Conservation (phyloP, 495 filamentous ascomycete species). For the Astrocystis sublimbata region DNA sequence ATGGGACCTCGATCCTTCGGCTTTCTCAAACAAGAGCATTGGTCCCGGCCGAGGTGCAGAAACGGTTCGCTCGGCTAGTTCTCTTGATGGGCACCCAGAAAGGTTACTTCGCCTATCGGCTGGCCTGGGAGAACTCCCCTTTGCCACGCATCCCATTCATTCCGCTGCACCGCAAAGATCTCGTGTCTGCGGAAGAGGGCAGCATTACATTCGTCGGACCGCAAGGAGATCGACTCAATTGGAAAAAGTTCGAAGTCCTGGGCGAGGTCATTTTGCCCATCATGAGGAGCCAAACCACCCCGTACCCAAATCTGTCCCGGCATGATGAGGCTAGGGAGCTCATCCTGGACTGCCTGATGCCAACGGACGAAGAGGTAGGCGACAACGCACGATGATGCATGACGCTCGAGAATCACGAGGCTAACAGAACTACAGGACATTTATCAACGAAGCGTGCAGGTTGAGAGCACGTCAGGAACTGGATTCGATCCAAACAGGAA, state of each 20-base stretch:
- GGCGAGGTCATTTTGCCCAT: conserved; percentile 88
- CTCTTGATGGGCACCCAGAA: conserved; percentile 91
- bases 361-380: conserved; percentile 61
- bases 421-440: conserved; percentile 52
- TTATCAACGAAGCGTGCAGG: conserved; percentile 59
- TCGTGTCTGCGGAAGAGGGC: conserved; percentile 89
- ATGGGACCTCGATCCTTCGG: conserved; percentile 83
- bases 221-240: conserved; percentile 79
- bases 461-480: conserved; percentile 49
- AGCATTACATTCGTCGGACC: conserved; percentile 83
- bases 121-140: conserved; percentile 95
- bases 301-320: conserved; percentile 69
- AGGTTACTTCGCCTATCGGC: conserved; percentile 88
- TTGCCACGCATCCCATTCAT: conserved; percentile 89
- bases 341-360: conserved; percentile 65
- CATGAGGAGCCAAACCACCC: conserved; percentile 82
- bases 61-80: conserved; percentile 82
- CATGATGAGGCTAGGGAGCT: conserved; percentile 68
- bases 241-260: conserved; percentile 97
- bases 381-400: background rate
- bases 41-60: conserved; percentile 67
- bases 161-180: conserved; percentile 84
- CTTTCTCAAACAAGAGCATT: conserved; percentile 77
- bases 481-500: conserved; percentile 48
- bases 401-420: background rate